These are phyloP conservation scores for Anthostomella pinea DNA, from an alignment of 2,329 filamentous ascomycete genomes.

Conservation along the genomic window DNA sequence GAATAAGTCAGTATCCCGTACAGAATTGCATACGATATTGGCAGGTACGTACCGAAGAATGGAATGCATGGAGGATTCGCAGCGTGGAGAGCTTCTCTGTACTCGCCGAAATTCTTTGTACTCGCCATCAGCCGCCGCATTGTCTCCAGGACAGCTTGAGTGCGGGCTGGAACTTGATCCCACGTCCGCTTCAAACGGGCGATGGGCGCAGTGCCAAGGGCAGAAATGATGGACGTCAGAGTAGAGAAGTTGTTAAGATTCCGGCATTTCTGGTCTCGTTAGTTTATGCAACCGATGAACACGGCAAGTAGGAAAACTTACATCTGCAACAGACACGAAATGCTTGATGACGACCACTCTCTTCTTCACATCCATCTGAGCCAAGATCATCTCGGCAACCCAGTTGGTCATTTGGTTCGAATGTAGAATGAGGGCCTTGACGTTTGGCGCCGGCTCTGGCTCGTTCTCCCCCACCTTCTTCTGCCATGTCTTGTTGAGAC, in stretches of 20 bases:
- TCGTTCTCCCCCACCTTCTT: conserved; percentile 85
- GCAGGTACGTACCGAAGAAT: conserved; percentile 73
- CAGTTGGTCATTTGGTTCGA: conserved; percentile 99
- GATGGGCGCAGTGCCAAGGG: conserved; percentile 89
- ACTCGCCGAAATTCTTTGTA: conserved; percentile 97
- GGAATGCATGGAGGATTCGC: conserved; percentile 97
- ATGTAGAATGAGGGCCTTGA: conserved; percentile 94
- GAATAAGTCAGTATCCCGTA: too few relatives aligned
- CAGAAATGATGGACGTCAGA: conserved; percentile 95
- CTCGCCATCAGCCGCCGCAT: conserved; percentile 96
- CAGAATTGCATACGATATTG: not conserved
- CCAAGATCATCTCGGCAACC: conserved; percentile 98
- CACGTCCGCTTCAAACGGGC: conserved; percentile 91
- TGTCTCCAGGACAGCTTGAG: conserved; percentile 74
- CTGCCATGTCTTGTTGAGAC: conserved; percentile 98
- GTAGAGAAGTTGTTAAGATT: conserved; percentile 94
- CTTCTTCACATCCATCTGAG: conserved; percentile 91
- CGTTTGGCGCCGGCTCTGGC: conserved; percentile 84
- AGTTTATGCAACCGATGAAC: conserved; percentile 17
- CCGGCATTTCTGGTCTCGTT: conserved; percentile 75
- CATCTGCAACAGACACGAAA: conserved; percentile 93
- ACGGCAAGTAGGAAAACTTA: conserved; percentile 46
- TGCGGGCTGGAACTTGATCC: conserved; percentile 87
- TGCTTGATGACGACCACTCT: conserved; percentile 97
- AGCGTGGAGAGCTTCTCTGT: conserved; percentile 86